These are phyloP conservation scores for Enterospora canceri DNA, from an alignment of 371 early-diverging fungal genomes.

Conservation along the genomic window DNA sequence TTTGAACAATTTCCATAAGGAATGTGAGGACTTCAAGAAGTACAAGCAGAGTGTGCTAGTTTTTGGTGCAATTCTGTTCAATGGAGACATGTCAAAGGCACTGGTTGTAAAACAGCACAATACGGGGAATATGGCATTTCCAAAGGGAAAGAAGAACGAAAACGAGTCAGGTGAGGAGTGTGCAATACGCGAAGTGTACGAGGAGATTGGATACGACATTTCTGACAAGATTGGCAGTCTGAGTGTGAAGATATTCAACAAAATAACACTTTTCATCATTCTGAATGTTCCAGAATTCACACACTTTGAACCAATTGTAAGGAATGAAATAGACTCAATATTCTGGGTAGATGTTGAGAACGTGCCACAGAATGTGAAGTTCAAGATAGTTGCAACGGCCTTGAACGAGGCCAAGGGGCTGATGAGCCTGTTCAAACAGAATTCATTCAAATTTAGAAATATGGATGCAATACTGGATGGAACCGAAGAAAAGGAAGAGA, in stretches of 20 bases:
- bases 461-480: not conserved
- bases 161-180: slow-evolving; percentile 75
- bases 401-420: not conserved
- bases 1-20: slow-evolving; percentile 52
- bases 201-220: slow-evolving; percentile 89
- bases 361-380: slow-evolving; percentile 2
- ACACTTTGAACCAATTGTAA: slow-evolving; percentile 68
- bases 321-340: slow-evolving; percentile 74
- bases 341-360: slow-evolving; percentile 31
- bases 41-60: slow-evolving; percentile 92
- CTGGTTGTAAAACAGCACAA: slow-evolving; percentile 77
- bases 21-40: slow-evolving; percentile 73
- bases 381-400: slow-evolving; percentile 7
- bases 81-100: slow-evolving; percentile 62
- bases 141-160: slow-evolving; percentile 94
- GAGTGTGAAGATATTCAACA: slow-evolving; percentile 57
- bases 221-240: slow-evolving; percentile 59
- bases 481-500: slow-evolving; percentile 2
- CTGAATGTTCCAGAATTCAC: slow-evolving; percentile 72
- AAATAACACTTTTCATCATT: slow-evolving; percentile 75
- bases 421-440: not conserved
- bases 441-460: slow-evolving; percentile 12
- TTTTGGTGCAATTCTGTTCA: slow-evolving; percentile 91
- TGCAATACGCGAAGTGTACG: slow-evolving; percentile 79
- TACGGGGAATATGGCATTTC: slow-evolving; percentile 79